phyloP scores from a whole-genome alignment of 257 asterid species.

The Lavandula angustifolia region DNA sequence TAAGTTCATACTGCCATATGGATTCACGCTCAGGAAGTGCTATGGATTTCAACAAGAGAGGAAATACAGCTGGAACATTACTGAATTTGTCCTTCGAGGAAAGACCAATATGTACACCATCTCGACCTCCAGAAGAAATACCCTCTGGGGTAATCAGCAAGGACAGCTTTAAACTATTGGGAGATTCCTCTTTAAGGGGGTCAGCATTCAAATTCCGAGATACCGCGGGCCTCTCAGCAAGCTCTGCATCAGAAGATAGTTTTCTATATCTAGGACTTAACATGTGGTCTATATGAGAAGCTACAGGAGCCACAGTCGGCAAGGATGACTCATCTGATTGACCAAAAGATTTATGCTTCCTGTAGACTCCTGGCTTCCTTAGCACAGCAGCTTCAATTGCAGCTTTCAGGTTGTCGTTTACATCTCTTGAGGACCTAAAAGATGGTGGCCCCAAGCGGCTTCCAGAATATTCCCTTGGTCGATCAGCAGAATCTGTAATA shows the following conservation, averaged over 20 bases:
- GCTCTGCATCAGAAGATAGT: slow-evolving; percentile 38
- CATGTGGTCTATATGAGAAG: slow-evolving; percentile 43
- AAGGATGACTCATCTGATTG: slow-evolving; percentile 52
- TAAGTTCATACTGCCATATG: slow-evolving; percentile 80
- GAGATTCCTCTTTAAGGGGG: slow-evolving; percentile 44
- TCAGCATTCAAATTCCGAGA: slow-evolving; percentile 37
- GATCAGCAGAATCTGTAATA: slow-evolving; percentile 48
- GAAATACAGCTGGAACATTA: slow-evolving; percentile 44
- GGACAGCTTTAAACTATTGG: slow-evolving; percentile 40
- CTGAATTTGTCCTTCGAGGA: slow-evolving; percentile 38
- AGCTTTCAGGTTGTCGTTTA: slow-evolving; percentile 63
- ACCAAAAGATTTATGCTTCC: slow-evolving; percentile 53
- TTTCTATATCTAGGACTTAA: slow-evolving; percentile 44
- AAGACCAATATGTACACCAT: slow-evolving; percentile 36
- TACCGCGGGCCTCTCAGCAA: slow-evolving; percentile 45
- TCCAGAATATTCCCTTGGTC: slow-evolving; percentile 53
- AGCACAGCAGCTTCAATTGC: slow-evolving; percentile 89
- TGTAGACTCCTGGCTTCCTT: slow-evolving; percentile 69
- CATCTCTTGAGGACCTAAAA: slow-evolving; percentile 56
- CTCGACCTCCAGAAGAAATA: slow-evolving; percentile 44
- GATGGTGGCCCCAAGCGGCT: slow-evolving; percentile 54
- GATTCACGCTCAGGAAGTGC: slow-evolving; percentile 74
- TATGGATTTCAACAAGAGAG: slow-evolving; percentile 43
- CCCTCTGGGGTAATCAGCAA: slow-evolving; percentile 43
- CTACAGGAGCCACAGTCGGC: slow-evolving; percentile 39